Base-by-base conservation (phyloP, 306 rosid genomes). In the Aeschynomene evenia region DNA sequence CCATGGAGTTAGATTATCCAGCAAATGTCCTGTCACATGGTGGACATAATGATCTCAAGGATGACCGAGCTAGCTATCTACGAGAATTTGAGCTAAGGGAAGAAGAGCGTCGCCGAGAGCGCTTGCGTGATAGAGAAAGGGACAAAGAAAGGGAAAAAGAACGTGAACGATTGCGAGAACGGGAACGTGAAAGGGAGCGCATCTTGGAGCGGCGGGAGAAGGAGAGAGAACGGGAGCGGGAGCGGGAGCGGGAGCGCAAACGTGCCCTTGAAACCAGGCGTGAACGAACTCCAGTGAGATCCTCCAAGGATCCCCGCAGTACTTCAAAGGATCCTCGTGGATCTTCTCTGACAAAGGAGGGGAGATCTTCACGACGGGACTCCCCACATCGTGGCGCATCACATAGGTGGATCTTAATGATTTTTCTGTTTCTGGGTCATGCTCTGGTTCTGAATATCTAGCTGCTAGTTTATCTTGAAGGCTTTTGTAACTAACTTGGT, bases 371-470 rank as follows among this genome's bases (percentile, higher is more conserved):
- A 31, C 92, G 80, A 7, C 79, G 91, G 20, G 97, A 91, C 76
- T 91, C 99, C 66, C 99, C 97, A 31, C 92, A 85, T 81, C 94
- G 59, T 68, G 96, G 80, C 33, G 78, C 84, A 63, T 68, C 64
- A 69, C 91, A 94, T 94, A 94, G 99, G 99, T 94, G 95, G 99
- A 87, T 91, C 88, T 87, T 85, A 77, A 86, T 92, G 90, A 85
- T 82, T 83, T 78, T 78, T 79, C 83, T 74, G 82, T 67, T 79
- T 79, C 76, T 88, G 88, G 81, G 88, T 76, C 92, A 84, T 87
- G 79, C 86, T 78, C 82, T 83, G 80, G 87, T 93, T 85, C 91
- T 83, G 73, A 82, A 85, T 83, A 81, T 81, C 72, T 85, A 78
- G 90, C 91, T 84, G 88, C 96, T 81, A 87, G 85, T 87, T 73